Evolutionary conservation across 2,329 filamentous ascomycete species (phyloP).

Genomic region (Paecilomyces sp.): DNA sequence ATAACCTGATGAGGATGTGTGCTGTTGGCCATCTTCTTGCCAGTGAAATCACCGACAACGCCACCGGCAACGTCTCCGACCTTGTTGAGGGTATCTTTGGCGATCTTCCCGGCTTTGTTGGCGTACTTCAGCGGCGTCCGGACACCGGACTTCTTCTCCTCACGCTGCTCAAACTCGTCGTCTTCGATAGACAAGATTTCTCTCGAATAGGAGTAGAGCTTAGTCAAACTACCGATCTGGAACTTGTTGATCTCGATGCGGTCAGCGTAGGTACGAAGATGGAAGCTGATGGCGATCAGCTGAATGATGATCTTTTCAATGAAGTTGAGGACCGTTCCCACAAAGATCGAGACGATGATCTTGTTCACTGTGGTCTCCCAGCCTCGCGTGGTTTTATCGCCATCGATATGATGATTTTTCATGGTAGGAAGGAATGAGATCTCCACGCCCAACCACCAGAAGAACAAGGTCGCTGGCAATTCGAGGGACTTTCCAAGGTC

Average conservation of each 20-base stretch:
- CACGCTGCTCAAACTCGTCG: conserved; percentile 63
- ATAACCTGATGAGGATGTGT: conserved; percentile 82
- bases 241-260: conserved; percentile 90
- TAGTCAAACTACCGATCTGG: conserved; percentile 63
- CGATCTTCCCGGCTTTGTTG: conserved; percentile 63
- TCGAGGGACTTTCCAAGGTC: conserved; percentile 83
- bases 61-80: conserved; percentile 80
- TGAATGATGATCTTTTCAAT: conserved; percentile 91
- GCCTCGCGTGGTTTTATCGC: conserved; percentile 43
- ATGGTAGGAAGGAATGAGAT: conserved; percentile 81
- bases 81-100: conserved; percentile 66
- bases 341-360: conserved; percentile 77
- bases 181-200: conserved; percentile 62
- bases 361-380: conserved; percentile 82
- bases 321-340: conserved; percentile 72
- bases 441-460: conserved; percentile 85
- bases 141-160: conserved; percentile 49
- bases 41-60: conserved; percentile 87
- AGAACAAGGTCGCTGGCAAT: conserved; percentile 75
- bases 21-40: conserved; percentile 58
- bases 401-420: conserved; percentile 55
- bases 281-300: conserved; percentile 89
- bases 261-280: conserved; percentile 81
- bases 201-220: conserved; percentile 59
- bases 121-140: conserved; percentile 70